Percentiles rank a stretch among this genome's conserved stretches.
Evolutionary conservation across 257 asterid species (phyloP).

Genomic region (Plantago ovata): DNA sequence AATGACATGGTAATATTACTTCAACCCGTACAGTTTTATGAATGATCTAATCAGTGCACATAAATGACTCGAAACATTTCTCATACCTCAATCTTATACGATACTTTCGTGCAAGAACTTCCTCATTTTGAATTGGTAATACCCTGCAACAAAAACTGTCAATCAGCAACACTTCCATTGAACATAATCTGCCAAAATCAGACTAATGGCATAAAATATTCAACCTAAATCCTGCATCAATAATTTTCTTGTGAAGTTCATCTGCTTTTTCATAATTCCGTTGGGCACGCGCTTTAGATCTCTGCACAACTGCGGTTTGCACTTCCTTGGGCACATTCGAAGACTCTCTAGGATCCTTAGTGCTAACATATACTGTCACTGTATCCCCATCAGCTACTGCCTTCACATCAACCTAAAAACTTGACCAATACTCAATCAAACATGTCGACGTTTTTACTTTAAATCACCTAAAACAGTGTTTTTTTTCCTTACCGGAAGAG

Average conservation of each 20-base stretch:
- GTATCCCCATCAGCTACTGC: conserved; percentile 99
- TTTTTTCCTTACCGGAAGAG: conserved; percentile 68
- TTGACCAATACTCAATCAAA: background rate
- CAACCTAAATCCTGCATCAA: conserved; percentile 77
- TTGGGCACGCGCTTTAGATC: conserved; percentile 63
- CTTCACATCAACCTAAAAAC: conserved; percentile 64
- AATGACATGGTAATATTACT: conserved; percentile 1
- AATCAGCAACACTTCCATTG: background rate
- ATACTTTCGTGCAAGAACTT: conserved; percentile 78
- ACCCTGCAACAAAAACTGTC: conserved; percentile 43
- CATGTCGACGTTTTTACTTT: background rate
- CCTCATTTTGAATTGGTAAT: conserved; percentile 49
- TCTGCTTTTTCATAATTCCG: conserved; percentile 66
- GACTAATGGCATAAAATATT: background rate
- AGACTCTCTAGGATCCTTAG: conserved; percentile 59
- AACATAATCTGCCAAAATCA: background rate
- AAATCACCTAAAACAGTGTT: background rate
- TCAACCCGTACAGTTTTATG: background rate
- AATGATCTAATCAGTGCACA: background rate
- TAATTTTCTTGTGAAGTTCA: conserved; percentile 61
- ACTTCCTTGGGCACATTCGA: conserved; percentile 62
- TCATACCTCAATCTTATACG: conserved; percentile 79
- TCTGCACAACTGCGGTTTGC: conserved; percentile 48
- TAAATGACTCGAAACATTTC: background rate
- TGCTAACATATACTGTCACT: conserved; percentile 65